Percentiles rank a stretch among this genome's conserved stretches.
Conservation (phyloP, 352 stramenopile species). For the Plasmopara muralis region DNA sequence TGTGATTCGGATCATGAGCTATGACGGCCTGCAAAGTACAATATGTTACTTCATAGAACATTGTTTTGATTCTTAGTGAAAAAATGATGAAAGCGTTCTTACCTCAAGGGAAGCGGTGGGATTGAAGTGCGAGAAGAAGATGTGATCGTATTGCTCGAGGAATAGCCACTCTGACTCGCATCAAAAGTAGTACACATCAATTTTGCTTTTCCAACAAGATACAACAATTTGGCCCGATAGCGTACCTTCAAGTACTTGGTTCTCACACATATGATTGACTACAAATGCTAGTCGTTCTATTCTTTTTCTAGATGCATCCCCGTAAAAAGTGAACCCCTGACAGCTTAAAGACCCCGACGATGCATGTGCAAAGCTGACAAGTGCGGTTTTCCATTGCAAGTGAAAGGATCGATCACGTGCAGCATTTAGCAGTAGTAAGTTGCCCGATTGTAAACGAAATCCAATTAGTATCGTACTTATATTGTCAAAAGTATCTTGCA, state of each 20-base stretch:
- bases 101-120: conserved; percentile 16
- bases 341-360: conserved; percentile 2
- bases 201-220: not conserved
- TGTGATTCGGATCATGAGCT: conserved; percentile 12
- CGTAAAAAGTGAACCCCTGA: conserved; percentile 34
- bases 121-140: conserved; percentile 18
- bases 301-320: conserved; percentile 22
- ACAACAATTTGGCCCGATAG: not conserved
- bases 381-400: conserved; percentile 16
- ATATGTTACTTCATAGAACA: conserved; percentile 6
- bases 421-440: conserved; percentile 25
- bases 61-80: not conserved
- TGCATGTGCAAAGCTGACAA: conserved; percentile 19
- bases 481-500: conserved; percentile 4
- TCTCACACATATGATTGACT: conserved; percentile 7
- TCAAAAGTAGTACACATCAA: conserved; percentile 8
- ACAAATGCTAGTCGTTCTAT: conserved; percentile 30
- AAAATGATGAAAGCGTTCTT: conserved; percentile 1
- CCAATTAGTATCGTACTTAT: conserved; percentile 24
- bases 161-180: conserved; percentile 33
- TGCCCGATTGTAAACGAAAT: conserved; percentile 22
- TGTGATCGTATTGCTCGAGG: conserved; percentile 32
- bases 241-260: conserved; percentile 22
- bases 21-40: conserved; percentile 8
- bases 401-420: conserved; percentile 5